Evolutionary conservation across 164 flowering plant genomes (phyloP), one percentile per base, ranked within the genome.

Genomic region (Magnolia changhungtana): DNA sequence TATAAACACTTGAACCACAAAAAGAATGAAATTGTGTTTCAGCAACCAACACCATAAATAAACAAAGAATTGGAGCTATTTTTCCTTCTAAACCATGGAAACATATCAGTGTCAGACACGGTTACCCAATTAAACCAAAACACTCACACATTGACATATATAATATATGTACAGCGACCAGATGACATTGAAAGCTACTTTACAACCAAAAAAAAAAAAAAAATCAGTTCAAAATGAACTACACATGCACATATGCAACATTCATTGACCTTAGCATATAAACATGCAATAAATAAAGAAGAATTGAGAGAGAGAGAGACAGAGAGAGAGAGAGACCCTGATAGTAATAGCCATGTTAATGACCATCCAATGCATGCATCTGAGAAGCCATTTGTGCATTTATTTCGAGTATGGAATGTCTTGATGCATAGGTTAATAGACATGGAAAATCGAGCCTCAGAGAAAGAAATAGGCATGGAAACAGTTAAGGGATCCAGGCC

Each of bases 1-100:
- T 90, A 93, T 78, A 93, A 83, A 82, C 96, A 95, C 94, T 93
- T 16, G 10, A 75, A 29, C 21, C 19, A 58, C 8, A n/a, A 55
- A 0, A 52, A 66, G 69, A 75, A 18, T 4, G 27, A 55, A 16
- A 55, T 7, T 2, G 11, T 55, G 18, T 55, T 55, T 55, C 61
- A 55, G 11, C 61, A 55, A 11, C 0, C 18, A 16, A 55, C 61
- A 55, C 61, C 18, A 13, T 13, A 55, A 55, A 55, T 11, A 55
- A 10, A 16, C 13, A 55, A 55, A 55, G 18, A 10, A 55, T 10
- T 16, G 45, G 18, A 55, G 61, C 61, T 55, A 55, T 18, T 55
- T 11, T 55, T 16, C 11, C 61, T 1, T 10, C 16, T 55, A 55
- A 10, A 10, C 16, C 61, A 55, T 55, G 18, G 61, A 55, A 55